Percentiles rank a stretch among this genome's conserved stretches.
These are phyloP conservation scores for Phytophthora pluvialis DNA, from an alignment of 352 stramenopile species.

Conservation along the genomic window DNA sequence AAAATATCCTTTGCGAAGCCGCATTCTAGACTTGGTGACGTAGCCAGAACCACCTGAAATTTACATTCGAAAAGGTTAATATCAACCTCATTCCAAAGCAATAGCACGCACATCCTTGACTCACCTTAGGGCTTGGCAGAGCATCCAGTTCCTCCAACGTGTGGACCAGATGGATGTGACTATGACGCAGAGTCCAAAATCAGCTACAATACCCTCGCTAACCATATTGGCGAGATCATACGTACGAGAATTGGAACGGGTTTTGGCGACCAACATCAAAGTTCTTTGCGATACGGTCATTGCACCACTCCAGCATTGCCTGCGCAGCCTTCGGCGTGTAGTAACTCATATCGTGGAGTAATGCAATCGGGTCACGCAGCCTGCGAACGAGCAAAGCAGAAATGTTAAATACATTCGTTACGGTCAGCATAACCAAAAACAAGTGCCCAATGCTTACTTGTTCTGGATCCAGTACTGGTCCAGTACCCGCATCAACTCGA, in stretches of 20 bases:
- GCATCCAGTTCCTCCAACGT: slow-evolving; percentile 88
- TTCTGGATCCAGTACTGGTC: slow-evolving; percentile 97
- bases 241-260: slow-evolving; percentile 89
- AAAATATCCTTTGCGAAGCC: slow-evolving; percentile 89
- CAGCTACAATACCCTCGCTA: background rate
- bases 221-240: background rate
- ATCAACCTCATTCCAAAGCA: background rate
- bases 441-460: slow-evolving; percentile 67
- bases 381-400: slow-evolving; percentile 30
- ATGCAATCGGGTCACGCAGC: slow-evolving; percentile 82
- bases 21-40: slow-evolving; percentile 79
- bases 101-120: background rate
- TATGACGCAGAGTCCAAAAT: slow-evolving; percentile 24
- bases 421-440: background rate
- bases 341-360: slow-evolving; percentile 91
- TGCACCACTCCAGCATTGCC: slow-evolving; percentile 92
- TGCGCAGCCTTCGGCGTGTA: slow-evolving; percentile 89
- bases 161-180: slow-evolving; percentile 89
- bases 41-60: slow-evolving; percentile 75
- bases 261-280: slow-evolving; percentile 90
- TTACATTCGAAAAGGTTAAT: slow-evolving; percentile 1
- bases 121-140: slow-evolving; percentile 81
- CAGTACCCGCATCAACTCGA: slow-evolving; percentile 96
- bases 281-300: slow-evolving; percentile 90
- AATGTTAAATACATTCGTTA: slow-evolving; percentile 11